Percentiles rank a stretch among this genome's conserved stretches.
phyloP scores from a whole-genome alignment of 1,284 basidiomycete genomes.

The Ceratorhiza oryzae-sativae region DNA sequence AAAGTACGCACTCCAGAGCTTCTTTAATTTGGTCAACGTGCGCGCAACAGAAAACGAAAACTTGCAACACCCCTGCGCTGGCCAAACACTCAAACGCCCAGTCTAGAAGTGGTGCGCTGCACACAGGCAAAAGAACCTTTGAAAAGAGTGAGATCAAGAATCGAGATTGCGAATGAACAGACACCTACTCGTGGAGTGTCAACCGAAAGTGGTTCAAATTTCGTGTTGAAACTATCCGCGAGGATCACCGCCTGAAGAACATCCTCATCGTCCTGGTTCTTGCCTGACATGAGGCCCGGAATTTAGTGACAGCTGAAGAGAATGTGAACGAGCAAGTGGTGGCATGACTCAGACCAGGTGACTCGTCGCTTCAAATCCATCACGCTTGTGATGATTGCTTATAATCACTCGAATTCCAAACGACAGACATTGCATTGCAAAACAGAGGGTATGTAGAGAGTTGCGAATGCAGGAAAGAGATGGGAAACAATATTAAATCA shows the following conservation, averaged over 20 bases:
- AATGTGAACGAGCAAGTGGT: too few species aligned
- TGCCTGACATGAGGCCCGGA: slow-evolving; percentile 19
- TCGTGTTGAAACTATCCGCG: slow-evolving; percentile 93
- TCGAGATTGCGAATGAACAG: background rate
- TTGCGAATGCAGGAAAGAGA: slow-evolving; percentile 19
- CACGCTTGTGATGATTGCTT: background rate
- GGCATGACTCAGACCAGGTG: slow-evolving; percentile 1
- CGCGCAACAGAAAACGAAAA: slow-evolving; percentile 91
- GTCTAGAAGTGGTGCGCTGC: slow-evolving; percentile 90
- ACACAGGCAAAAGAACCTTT: slow-evolving; percentile 91
- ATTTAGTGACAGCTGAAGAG: too few species aligned
- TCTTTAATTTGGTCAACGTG: slow-evolving; percentile 84
- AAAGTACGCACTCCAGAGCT: slow-evolving; percentile 69
- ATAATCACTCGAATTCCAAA: slow-evolving; percentile 19
- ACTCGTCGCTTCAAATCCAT: background rate
- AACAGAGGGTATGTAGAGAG: slow-evolving; percentile 31
- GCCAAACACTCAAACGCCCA: slow-evolving; percentile 97
- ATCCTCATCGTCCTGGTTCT: slow-evolving; percentile 68
- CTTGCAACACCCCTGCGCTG: slow-evolving; percentile 91
- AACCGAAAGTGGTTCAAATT: slow-evolving; percentile 86
- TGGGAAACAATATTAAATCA: slow-evolving; percentile 26
- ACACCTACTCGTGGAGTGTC: slow-evolving; percentile 79
- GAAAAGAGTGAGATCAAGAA: background rate
- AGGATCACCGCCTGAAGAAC: slow-evolving; percentile 91
- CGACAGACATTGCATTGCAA: slow-evolving; percentile 37